phyloP scores from a whole-genome alignment of 768 basidiomycete species.

The Pleurotus cornucopiae region DNA sequence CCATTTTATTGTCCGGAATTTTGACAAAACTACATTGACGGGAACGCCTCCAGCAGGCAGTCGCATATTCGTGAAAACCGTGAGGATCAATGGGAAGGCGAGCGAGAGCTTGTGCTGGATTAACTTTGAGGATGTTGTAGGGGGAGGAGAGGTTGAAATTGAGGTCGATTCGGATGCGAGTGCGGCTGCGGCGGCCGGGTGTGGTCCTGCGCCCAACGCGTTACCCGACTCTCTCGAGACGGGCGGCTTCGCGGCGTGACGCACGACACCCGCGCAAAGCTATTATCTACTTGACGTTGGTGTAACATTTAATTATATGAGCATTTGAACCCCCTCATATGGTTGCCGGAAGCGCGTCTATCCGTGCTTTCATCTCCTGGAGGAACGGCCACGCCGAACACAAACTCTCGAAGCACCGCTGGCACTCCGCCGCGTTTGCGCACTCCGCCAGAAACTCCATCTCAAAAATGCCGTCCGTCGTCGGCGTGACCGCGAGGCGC shows the following conservation, averaged over 20 bases:
- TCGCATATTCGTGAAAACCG: conserved; percentile 33
- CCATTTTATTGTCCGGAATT: conserved; percentile 34
- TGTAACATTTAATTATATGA: background rate
- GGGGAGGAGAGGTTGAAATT: conserved; percentile 41
- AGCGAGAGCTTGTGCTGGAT: conserved; percentile 39
- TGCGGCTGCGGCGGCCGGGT: conserved; percentile 31
- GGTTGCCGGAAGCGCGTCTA: conserved; percentile 26
- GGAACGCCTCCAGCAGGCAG: conserved; percentile 35
- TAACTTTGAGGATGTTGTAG: conserved; percentile 37
- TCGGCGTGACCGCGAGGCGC: conserved; percentile 41
- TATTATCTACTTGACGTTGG: background rate
- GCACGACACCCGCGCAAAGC: background rate
- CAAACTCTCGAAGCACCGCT: conserved; percentile 41
- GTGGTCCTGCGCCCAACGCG: conserved; percentile 26
- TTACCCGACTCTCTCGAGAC: conserved; percentile 36
- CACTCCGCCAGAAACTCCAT: conserved; percentile 33
- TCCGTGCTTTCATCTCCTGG: conserved; percentile 34
- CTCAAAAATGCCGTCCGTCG: conserved; percentile 34
- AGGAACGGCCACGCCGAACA: conserved; percentile 24
- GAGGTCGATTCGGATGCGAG: conserved; percentile 35
- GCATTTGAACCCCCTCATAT: background rate
- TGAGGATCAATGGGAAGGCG: conserved; percentile 30
- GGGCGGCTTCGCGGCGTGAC: conserved; percentile 28
- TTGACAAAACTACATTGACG: conserved; percentile 32
- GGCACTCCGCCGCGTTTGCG: conserved; percentile 35